Evolutionary conservation across 2,329 filamentous ascomycete species (phyloP).

Genomic region (Cercospora citrullina): DNA sequence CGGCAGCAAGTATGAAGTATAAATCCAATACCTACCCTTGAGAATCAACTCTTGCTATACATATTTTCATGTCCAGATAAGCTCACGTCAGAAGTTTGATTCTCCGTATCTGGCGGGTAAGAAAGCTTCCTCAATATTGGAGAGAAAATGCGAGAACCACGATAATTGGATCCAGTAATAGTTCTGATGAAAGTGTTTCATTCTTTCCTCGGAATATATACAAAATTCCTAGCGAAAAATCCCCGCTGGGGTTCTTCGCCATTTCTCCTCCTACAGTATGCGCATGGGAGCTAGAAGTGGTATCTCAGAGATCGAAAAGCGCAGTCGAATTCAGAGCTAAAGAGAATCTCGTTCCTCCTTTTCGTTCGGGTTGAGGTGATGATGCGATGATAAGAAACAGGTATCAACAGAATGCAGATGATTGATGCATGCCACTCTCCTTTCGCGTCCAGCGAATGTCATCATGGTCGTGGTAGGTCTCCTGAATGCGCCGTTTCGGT

Average conservation of each 20-base stretch:
- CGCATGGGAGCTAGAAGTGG: neutral
- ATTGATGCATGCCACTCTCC: neutral
- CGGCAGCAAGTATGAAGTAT: too few relatives aligned
- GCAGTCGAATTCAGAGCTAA: too few relatives aligned
- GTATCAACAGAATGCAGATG: neutral
- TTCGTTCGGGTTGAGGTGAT: neutral
- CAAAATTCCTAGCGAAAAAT: neutral
- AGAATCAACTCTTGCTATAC: too few relatives aligned
- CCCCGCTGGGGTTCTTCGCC: too few relatives aligned
- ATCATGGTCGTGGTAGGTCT: neutral
- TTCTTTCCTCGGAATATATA: neutral
- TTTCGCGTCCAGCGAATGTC: neutral
- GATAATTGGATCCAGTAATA: too few relatives aligned
- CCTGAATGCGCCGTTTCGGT: neutral
- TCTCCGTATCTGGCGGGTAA: neutral
- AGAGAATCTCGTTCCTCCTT: neutral
- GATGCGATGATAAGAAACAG: neutral
- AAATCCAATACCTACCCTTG: too few relatives aligned
- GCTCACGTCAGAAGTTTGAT: neutral
- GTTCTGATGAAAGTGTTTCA: too few relatives aligned
- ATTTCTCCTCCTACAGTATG: neutral
- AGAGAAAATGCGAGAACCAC: accelerated
- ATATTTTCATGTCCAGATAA: neutral
- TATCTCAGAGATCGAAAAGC: neutral
- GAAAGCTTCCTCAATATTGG: neutral